Conservation (phyloP, 352 stramenopile genomes). For the Pythium volutum region DNA sequence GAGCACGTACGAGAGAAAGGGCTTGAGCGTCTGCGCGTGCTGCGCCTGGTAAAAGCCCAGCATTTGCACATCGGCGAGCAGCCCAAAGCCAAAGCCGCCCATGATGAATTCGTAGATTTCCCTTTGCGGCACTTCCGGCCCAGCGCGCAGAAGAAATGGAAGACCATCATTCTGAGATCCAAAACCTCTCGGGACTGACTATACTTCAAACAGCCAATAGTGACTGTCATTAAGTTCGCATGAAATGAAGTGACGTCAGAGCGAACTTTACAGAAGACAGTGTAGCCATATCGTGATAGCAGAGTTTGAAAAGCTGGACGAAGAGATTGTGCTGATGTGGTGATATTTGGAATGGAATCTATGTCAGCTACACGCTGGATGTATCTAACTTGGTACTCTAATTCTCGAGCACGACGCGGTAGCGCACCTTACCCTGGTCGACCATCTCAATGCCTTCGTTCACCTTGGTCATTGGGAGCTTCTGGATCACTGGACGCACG, state of each 20-base stretch:
- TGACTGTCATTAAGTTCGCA: too few species aligned
- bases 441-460: slow-evolving; percentile 1
- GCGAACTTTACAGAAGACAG: neutral
- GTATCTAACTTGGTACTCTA: too few species aligned
- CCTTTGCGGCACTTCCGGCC: neutral
- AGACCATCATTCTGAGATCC: slow-evolving; percentile 17
- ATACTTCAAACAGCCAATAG: neutral
- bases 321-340: too few species aligned
- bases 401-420: slow-evolving; percentile 32
- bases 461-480: slow-evolving; percentile 3
- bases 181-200: neutral
- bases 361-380: neutral
- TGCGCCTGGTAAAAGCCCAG: slow-evolving; percentile 78
- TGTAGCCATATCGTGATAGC: neutral
- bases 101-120: slow-evolving; percentile 4
- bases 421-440: slow-evolving; percentile 3
- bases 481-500: slow-evolving; percentile 3
- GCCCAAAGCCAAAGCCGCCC: slow-evolving; percentile 58
- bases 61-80: slow-evolving; percentile 70
- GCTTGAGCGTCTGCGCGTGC: slow-evolving; percentile 38
- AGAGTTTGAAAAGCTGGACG: too few species aligned
- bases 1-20: slow-evolving; percentile 74
- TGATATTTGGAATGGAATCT: neutral
- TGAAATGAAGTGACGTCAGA: too few species aligned
- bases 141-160: neutral